Percentiles rank a stretch among this genome's conserved stretches.
Evolutionary conservation across 2,329 filamentous ascomycete species (phyloP).

Genomic region (Aspergillus ustus): DNA sequence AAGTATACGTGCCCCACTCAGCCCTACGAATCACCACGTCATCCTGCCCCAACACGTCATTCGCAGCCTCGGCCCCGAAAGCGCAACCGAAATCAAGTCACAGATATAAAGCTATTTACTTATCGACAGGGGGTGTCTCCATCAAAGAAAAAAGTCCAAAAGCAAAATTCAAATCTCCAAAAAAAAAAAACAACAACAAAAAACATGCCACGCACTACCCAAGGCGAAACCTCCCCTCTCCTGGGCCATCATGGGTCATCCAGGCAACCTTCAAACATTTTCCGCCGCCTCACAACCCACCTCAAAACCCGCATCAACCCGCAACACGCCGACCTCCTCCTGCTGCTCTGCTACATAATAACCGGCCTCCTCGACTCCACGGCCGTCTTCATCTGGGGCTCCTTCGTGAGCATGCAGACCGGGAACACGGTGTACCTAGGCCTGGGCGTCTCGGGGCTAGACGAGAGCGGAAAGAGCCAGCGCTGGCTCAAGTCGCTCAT

Average conservation of each 20-base stretch:
- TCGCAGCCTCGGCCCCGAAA: neutral
- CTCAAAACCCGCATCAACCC: conserved; percentile 58
- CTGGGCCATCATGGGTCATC: neutral
- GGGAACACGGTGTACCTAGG: conserved; percentile 84
- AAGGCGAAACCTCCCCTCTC: neutral
- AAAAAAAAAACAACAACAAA: neutral
- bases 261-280: neutral
- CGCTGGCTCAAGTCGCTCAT: conserved; percentile 74
- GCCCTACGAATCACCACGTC: neutral
- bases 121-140: neutral
- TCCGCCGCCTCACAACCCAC: conserved; percentile 11
- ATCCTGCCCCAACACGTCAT: neutral
- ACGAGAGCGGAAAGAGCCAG: conserved; percentile 46
- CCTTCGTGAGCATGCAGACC: conserved; percentile 84
- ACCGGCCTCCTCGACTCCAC: conserved; percentile 79
- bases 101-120: neutral
- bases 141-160: neutral
- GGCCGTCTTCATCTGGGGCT: conserved; percentile 76
- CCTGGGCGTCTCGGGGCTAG: conserved; percentile 65
- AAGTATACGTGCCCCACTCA: neutral
- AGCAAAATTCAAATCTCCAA: neutral
- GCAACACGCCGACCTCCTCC: conserved; percentile 68
- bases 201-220: neutral
- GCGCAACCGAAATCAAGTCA: too few relatives aligned
- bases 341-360: conserved; percentile 75